Evolutionary conservation across 176 grass and related monocot species (phyloP).

Genomic region (Ampelocalamus luodianensis): DNA sequence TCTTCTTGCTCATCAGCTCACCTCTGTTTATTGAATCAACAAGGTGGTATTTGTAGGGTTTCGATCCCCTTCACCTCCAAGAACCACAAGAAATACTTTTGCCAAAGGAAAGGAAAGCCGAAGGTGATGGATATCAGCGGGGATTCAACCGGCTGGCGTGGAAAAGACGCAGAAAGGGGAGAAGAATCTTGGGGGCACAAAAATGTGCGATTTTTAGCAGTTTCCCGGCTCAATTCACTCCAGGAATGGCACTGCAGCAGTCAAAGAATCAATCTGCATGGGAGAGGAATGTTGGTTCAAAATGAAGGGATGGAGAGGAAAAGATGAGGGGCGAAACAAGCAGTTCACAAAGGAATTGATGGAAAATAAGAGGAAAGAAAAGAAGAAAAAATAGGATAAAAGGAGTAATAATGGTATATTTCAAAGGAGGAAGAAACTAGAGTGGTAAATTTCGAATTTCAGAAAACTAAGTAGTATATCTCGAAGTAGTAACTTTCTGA

Average conservation of each 20-base stretch:
- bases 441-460: no score
- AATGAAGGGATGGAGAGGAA: no score
- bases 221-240: constrained; percentile 19
- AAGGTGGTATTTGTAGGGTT: neutral
- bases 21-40: constrained; percentile 1
- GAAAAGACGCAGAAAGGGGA: constrained; percentile 43
- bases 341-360: no score
- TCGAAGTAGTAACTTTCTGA: no score
- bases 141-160: constrained; percentile 45
- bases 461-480: no score
- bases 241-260: constrained; percentile 16
- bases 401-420: no score
- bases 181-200: constrained; percentile 27
- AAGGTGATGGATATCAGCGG: constrained; percentile 17
- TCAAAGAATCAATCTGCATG: constrained; percentile 47
- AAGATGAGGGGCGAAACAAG: no score
- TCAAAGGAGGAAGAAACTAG: no score
- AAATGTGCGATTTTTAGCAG: constrained; percentile 31
- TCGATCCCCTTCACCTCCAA: neutral
- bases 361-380: no score
- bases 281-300: no score
- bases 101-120: constrained; percentile 15
- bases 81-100: neutral
- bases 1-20: constrained; percentile 41
- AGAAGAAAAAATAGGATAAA: no score